phyloP scores from a whole-genome alignment of 345 rosid genomes.

The Arabis alpina region DNA sequence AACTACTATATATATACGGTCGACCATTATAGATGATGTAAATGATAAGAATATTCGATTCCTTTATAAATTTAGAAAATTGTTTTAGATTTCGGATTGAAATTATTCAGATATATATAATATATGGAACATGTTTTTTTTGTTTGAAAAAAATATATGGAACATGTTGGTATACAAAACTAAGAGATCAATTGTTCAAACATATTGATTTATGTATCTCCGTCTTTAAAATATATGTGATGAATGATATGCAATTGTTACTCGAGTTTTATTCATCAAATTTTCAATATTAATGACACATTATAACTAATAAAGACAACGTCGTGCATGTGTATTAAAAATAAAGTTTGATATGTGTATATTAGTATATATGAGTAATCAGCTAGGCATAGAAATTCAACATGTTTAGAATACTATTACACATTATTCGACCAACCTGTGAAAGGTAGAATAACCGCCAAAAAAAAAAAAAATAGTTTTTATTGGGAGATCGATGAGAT shows the following conservation, averaged over 20 bases:
- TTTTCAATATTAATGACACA: too few relatives aligned
- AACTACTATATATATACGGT: too few relatives aligned
- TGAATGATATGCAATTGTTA: too few relatives aligned
- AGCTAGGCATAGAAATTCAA: background rate
- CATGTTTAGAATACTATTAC: constrained; percentile 7
- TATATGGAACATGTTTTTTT: too few relatives aligned
- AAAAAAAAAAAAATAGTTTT: background rate
- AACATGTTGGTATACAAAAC: too few relatives aligned
- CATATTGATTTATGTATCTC: background rate
- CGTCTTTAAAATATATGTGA: too few relatives aligned
- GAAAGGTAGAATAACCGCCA: background rate
- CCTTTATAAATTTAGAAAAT: background rate
- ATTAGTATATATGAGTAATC: constrained; percentile 5
- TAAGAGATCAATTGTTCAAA: background rate
- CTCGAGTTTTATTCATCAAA: too few relatives aligned
- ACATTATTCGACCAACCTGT: background rate
- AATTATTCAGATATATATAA: too few relatives aligned
- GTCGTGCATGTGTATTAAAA: background rate
- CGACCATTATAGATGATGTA: background rate
- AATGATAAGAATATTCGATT: background rate
- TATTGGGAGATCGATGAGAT: too few relatives aligned
- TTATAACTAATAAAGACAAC: background rate
- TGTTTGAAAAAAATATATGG: too few relatives aligned
- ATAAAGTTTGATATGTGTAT: too few relatives aligned
- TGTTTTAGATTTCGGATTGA: background rate